Evolutionary conservation across 495 filamentous ascomycete species (phyloP).

Genomic region (Tirmania nivea): DNA sequence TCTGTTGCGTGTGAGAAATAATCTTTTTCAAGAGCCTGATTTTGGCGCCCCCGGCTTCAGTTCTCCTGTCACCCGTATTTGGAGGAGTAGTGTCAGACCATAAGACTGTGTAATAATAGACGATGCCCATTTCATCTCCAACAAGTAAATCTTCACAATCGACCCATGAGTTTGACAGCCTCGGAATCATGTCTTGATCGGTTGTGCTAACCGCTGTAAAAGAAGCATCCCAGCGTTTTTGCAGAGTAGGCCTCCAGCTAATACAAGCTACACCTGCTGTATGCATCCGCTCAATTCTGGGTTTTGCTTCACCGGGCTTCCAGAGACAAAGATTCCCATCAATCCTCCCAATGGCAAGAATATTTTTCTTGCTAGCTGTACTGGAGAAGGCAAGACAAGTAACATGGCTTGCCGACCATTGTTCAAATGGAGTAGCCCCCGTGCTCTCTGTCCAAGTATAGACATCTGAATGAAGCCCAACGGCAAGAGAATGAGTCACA

Average conservation of each 20-base stretch:
- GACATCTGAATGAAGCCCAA: conserved; percentile 54
- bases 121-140: conserved; percentile 63
- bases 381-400: conserved; percentile 84
- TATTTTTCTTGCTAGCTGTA: conserved; percentile 45
- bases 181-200: neutral
- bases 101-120: conserved; percentile 80
- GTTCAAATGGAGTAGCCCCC: conserved; percentile 24
- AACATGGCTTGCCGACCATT: conserved; percentile 31
- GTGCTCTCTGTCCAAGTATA: conserved; percentile 73
- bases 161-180: conserved; percentile 15
- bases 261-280: conserved; percentile 54
- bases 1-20: conserved; percentile 62
- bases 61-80: conserved; percentile 25
- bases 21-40: conserved; percentile 62
- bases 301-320: conserved; percentile 34
- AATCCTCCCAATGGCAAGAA: conserved; percentile 67
- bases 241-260: conserved; percentile 36
- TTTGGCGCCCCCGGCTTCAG: conserved; percentile 39
- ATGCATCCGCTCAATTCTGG: conserved; percentile 55
- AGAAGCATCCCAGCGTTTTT: conserved; percentile 7
- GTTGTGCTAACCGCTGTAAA: neutral
- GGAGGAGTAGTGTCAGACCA: conserved; percentile 35
- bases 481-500: conserved; percentile 52
- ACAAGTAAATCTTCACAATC: conserved; percentile 63
- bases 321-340: conserved; percentile 39